phyloP scores from a whole-genome alignment of 1,284 basidiomycete genomes.

The Entoloma clypeatum region DNA sequence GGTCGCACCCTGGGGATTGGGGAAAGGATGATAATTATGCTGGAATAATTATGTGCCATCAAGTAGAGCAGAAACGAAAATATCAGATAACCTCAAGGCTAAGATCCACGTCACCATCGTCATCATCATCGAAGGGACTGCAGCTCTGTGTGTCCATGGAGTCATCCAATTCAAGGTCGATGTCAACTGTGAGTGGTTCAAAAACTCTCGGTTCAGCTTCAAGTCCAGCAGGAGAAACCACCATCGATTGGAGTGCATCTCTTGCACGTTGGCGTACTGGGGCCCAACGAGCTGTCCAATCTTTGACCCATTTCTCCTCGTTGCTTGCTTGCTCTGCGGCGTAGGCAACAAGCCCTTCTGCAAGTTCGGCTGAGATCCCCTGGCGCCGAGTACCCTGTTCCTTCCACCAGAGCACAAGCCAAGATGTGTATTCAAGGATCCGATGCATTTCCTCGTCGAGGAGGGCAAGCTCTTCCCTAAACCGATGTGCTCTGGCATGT shows the following conservation, averaged over 20 bases:
- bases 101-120: too few species aligned
- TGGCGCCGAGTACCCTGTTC: neutral
- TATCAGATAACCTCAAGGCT: too few species aligned
- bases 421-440: constrained; percentile 5
- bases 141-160: too few species aligned
- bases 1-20: too few species aligned
- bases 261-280: neutral
- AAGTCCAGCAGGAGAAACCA: neutral
- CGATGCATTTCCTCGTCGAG: constrained; percentile 13
- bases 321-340: neutral
- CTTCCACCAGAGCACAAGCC: constrained; percentile 7
- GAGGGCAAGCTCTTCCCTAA: constrained; percentile 10
- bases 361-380: neutral
- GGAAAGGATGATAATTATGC: too few species aligned
- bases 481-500: constrained; percentile 5
- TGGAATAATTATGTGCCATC: too few species aligned
- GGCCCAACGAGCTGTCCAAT: neutral
- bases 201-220: neutral
- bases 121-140: too few species aligned
- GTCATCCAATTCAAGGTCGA: too few species aligned
- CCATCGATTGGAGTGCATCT: too few species aligned
- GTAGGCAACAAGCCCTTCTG: neutral
- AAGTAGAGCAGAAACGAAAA: too few species aligned
- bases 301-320: neutral
- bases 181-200: too few species aligned